phyloP scores from a whole-genome alignment of 768 basidiomycete genomes.

The Naematelia aurantialba region DNA sequence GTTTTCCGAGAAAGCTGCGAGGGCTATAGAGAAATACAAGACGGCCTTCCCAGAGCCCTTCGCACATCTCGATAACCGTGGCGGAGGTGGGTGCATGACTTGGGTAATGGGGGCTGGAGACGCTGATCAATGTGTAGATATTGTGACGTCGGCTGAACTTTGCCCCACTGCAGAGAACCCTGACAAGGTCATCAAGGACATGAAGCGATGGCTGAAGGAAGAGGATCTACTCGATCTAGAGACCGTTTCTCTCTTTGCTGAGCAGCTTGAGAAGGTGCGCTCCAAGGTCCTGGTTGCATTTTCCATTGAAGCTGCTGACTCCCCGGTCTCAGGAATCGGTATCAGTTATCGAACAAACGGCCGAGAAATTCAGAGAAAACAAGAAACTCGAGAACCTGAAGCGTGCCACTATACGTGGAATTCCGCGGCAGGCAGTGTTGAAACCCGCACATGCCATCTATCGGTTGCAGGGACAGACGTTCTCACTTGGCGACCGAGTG shows the following conservation, averaged over 20 bases:
- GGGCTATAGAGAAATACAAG: constrained; percentile 80
- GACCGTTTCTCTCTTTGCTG: constrained; percentile 84
- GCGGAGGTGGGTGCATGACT: constrained; percentile 64
- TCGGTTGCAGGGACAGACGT: constrained; percentile 82
- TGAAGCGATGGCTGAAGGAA: constrained; percentile 77
- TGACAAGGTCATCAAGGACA: constrained; percentile 68
- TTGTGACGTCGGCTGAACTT: constrained; percentile 63
- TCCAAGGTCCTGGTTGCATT: too few species aligned
- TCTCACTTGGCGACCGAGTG: constrained; percentile 85
- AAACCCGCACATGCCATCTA: constrained; percentile 88
- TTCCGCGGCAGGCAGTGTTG: constrained; percentile 85
- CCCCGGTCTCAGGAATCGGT: constrained; percentile 63
- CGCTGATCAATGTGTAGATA: constrained; percentile 55
- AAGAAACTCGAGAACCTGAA: constrained; percentile 68
- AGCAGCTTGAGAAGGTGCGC: constrained; percentile 79
- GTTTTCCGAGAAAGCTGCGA: constrained; percentile 79
- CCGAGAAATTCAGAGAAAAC: constrained; percentile 63
- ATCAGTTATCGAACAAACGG: constrained; percentile 68
- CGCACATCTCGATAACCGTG: constrained; percentile 62
- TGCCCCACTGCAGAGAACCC: constrained; percentile 61
- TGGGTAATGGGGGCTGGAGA: not conserved
- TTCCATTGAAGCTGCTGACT: not conserved
- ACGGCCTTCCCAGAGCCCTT: constrained; percentile 83
- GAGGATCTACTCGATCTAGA: constrained; percentile 88
- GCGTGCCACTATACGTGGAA: constrained; percentile 87